Percentiles rank a stretch among this genome's conserved stretches.
Conservation (phyloP, 2,329 filamentous ascomycete genomes). For the Cladosporium austrohemisphaericum region DNA sequence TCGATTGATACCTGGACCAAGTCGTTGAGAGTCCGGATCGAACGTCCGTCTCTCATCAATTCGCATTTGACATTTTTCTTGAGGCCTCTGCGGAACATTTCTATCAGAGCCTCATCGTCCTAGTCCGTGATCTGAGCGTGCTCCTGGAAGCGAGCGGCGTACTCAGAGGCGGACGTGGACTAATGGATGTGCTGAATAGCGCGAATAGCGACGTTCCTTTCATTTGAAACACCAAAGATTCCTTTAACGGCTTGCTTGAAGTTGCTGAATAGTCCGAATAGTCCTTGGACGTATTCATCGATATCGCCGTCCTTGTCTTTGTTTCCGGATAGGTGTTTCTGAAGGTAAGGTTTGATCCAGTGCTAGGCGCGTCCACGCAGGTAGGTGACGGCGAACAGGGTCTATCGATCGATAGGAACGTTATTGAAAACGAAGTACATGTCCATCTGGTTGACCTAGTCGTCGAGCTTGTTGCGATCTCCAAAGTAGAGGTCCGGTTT, state of each 20-base stretch:
- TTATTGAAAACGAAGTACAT: background rate
- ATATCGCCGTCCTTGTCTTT: no score
- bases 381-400: background rate
- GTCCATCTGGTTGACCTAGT: background rate
- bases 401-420: background rate
- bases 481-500: no score
- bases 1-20: background rate
- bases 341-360: background rate
- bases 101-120: background rate
- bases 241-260: background rate
- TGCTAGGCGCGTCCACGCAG: background rate
- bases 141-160: background rate
- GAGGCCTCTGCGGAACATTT: conserved; percentile 1
- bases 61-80: conserved; percentile 12
- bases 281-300: background rate
- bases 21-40: background rate
- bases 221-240: background rate
- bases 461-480: no score
- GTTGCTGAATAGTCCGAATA: background rate
- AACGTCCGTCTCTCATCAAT: background rate
- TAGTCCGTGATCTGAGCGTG: background rate
- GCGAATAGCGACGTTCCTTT: conserved; percentile 1
- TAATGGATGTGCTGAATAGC: background rate
- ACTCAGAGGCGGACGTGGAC: background rate
- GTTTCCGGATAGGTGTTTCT: background rate